phyloP scores from a whole-genome alignment of 148 eudicot species.

The Fagopyrum tataricum region DNA sequence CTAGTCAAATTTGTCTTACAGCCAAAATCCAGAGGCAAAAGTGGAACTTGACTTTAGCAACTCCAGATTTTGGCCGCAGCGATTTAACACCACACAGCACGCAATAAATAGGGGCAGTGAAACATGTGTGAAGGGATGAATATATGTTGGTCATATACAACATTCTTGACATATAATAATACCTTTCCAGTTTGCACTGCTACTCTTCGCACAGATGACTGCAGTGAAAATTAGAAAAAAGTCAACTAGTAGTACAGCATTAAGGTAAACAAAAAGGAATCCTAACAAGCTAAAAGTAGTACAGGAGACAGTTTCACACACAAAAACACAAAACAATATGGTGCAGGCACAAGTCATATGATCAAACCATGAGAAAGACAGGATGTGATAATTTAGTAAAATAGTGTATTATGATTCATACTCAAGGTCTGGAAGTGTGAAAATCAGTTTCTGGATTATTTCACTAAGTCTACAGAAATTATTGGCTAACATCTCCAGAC shows the following conservation, averaged over 20 bases:
- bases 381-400: neutral
- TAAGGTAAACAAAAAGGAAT: neutral
- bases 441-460: neutral
- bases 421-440: neutral
- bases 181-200: constrained; percentile 78
- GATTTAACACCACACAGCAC: neutral
- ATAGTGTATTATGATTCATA: neutral
- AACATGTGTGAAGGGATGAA: neutral
- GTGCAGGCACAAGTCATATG: neutral
- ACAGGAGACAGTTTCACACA: neutral
- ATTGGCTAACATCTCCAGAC: neutral
- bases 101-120: neutral
- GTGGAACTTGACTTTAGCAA: neutral
- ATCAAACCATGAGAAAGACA: neutral
- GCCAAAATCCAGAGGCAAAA: neutral
- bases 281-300: neutral
- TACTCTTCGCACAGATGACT: constrained; percentile 93
- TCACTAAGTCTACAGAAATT: neutral
- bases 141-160: neutral
- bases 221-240: constrained; percentile 26
- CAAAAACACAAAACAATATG: neutral
- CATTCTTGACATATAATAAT: constrained; percentile 16
- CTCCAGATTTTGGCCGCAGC: neutral
- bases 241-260: constrained; percentile 10
- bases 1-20: neutral